Conservation (phyloP, 164 flowering plant species). For the Tetrastigma voinierianum region DNA sequence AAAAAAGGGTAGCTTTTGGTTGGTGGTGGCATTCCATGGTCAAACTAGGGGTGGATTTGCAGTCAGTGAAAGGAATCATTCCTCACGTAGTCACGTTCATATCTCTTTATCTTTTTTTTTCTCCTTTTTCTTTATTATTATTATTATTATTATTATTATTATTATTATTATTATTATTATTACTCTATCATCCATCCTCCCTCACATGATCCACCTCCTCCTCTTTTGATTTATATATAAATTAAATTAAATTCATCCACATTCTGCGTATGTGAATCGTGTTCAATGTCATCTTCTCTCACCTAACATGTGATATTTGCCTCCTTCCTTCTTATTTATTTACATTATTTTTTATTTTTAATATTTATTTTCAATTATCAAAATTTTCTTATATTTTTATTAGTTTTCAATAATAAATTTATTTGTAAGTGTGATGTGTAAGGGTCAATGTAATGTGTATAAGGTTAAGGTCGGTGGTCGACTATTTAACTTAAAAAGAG, state of each 20-base stretch:
- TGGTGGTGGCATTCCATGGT: slow-evolving; percentile 9
- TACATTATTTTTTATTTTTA: too few species aligned
- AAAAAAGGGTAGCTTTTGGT: slow-evolving; percentile 8
- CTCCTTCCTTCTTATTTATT: too few species aligned
- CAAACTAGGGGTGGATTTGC: slow-evolving; percentile 12
- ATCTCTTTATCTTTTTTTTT: background rate
- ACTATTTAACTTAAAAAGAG: too few species aligned
- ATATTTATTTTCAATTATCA: too few species aligned
- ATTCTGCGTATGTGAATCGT: background rate
- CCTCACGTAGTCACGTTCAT: slow-evolving; percentile 32
- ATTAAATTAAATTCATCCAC: background rate
- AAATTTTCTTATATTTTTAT: too few species aligned
- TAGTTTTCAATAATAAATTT: too few species aligned
- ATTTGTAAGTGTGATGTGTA: too few species aligned
- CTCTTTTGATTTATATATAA: background rate
- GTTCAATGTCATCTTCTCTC: background rate
- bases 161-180: slow-evolving; percentile 12
- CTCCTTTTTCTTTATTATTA: background rate
- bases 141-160: slow-evolving; percentile 10
- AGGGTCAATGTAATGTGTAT: too few species aligned
- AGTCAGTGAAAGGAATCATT: slow-evolving; percentile 22
- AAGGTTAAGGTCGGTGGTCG: too few species aligned
- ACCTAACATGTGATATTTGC: background rate
- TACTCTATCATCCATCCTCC: slow-evolving; percentile 12
- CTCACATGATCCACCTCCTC: slow-evolving; percentile 21